Evolutionary conservation across 345 rosid genomes (phyloP).

Genomic region (Salix suchowensis): DNA sequence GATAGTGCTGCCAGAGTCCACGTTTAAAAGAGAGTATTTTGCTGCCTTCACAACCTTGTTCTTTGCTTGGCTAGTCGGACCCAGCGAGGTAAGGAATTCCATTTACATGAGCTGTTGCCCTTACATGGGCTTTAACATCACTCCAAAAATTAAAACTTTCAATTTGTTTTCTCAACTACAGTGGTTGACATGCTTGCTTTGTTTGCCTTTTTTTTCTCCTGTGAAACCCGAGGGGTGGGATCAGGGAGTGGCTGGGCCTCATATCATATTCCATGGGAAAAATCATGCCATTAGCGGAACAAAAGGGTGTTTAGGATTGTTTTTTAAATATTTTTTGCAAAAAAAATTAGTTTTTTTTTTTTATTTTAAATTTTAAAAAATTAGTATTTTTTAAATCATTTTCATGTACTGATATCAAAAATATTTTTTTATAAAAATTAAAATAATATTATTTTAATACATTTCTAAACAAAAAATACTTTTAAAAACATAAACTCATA

Average conservation of each 20-base stretch:
- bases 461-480: no score
- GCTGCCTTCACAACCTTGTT: slow-evolving; percentile 79
- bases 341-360: no score
- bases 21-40: slow-evolving; percentile 63
- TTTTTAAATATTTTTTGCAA: no score
- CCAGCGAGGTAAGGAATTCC: slow-evolving; percentile 52
- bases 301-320: not conserved
- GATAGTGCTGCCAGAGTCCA: slow-evolving; percentile 52
- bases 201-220: not conserved
- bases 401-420: fast-evolving
- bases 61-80: slow-evolving; percentile 84
- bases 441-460: no score
- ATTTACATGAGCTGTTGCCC: not conserved
- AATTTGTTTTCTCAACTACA: not conserved
- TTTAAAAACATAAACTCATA: no score
- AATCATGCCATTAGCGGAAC: not conserved
- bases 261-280: not conserved
- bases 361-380: no score
- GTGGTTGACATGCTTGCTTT: not conserved
- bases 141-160: not conserved
- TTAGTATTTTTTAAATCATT: no score
- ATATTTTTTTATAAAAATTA: no score
- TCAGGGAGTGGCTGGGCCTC: not conserved
- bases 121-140: not conserved
- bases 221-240: no score